phyloP scores from a whole-genome alignment of 2,329 filamentous ascomycete genomes.

The Aspergillus hortae region DNA sequence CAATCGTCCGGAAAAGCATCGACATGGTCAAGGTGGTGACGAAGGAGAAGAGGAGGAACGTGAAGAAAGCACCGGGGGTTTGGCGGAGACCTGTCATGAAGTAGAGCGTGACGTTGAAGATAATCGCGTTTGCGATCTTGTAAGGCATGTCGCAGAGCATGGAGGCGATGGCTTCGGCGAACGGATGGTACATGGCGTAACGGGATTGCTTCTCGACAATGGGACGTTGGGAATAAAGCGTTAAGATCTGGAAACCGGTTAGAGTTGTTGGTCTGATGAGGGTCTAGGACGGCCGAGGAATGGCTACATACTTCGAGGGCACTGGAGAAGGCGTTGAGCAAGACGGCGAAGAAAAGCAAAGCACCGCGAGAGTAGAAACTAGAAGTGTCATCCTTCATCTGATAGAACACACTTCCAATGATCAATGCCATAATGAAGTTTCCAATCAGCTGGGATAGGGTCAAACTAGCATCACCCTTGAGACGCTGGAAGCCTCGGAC shows the following conservation, averaged over 20 bases:
- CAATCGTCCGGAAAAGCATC: slow-evolving; percentile 77
- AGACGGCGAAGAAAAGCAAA: slow-evolving; percentile 75
- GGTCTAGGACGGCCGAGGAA: background rate
- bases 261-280: background rate
- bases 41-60: slow-evolving; percentile 74
- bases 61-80: slow-evolving; percentile 73
- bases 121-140: slow-evolving; percentile 66
- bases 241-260: slow-evolving; percentile 4
- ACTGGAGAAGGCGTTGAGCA: slow-evolving; percentile 76
- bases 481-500: slow-evolving; percentile 74
- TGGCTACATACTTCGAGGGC: slow-evolving; percentile 54
- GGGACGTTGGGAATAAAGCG: slow-evolving; percentile 11
- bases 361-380: slow-evolving; percentile 74
- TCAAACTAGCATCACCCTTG: slow-evolving; percentile 67
- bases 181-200: slow-evolving; percentile 16
- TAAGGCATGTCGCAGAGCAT: slow-evolving; percentile 55
- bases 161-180: slow-evolving; percentile 1
- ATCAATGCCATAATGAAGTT: slow-evolving; percentile 72
- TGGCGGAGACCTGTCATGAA: slow-evolving; percentile 79
- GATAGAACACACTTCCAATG: slow-evolving; percentile 73
- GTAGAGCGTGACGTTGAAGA: slow-evolving; percentile 75
- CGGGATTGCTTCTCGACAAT: slow-evolving; percentile 14
- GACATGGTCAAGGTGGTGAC: slow-evolving; percentile 70
- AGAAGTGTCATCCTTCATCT: slow-evolving; percentile 59
- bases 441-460: slow-evolving; percentile 58